Percentiles rank a stretch among this genome's conserved stretches.
These are phyloP conservation scores for Penicillium rolfsii DNA, from an alignment of 2,329 filamentous ascomycete species.

Conservation along the genomic window DNA sequence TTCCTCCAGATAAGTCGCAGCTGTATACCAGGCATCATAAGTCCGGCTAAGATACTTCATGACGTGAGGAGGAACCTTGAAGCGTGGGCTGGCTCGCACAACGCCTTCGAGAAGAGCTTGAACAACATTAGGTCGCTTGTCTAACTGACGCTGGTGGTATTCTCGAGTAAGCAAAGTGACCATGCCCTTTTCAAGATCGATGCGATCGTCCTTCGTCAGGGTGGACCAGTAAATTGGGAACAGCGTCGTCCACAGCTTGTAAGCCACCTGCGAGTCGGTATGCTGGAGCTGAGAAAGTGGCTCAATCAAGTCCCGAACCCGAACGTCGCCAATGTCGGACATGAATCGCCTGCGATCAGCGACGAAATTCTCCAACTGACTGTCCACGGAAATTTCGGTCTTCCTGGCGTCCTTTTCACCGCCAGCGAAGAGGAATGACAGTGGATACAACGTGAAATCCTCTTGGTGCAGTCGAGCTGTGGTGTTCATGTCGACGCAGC, in stretches of 20 bases:
- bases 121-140: conserved; percentile 93
- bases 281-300: conserved; percentile 92
- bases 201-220: conserved; percentile 81
- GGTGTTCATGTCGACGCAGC: conserved; percentile 84
- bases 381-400: conserved; percentile 72
- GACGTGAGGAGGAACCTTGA: conserved; percentile 92
- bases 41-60: conserved; percentile 93
- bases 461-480: conserved; percentile 76
- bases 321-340: conserved; percentile 79
- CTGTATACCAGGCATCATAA: conserved; percentile 97
- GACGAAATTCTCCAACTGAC: conserved; percentile 79
- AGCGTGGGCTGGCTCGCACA: conserved; percentile 79
- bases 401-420: conserved; percentile 71
- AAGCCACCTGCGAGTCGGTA: conserved; percentile 76
- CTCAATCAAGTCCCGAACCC: conserved; percentile 84
- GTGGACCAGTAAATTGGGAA: conserved; percentile 96
- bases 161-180: conserved; percentile 92
- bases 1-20: conserved; percentile 85
- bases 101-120: conserved; percentile 89
- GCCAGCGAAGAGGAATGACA: conserved; percentile 72
- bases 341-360: conserved; percentile 80
- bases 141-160: conserved; percentile 90
- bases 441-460: conserved; percentile 78
- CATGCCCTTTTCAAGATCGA: conserved; percentile 87
- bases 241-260: conserved; percentile 85